Percentiles rank a stretch among this genome's conserved stretches.
phyloP scores from a whole-genome alignment of 768 basidiomycete species.

The Amanita phalloides region DNA sequence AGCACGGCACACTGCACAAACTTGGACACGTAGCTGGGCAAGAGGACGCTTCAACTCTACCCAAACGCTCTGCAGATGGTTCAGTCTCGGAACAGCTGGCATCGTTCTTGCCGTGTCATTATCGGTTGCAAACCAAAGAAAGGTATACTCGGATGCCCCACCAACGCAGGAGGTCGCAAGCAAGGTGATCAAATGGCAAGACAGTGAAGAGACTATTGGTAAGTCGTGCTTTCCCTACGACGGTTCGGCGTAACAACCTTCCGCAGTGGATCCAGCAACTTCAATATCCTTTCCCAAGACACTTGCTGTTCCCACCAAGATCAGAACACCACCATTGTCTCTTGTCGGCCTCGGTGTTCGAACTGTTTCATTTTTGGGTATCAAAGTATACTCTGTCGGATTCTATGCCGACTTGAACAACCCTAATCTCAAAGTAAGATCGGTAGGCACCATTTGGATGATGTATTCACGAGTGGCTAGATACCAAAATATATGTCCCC shows the following conservation, averaged over 20 bases:
- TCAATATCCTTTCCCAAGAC: slow-evolving; percentile 63
- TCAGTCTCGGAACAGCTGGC: not conserved
- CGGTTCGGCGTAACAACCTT: not conserved
- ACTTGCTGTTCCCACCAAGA: slow-evolving; percentile 52
- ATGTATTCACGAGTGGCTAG: slow-evolving; percentile 18
- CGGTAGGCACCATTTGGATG: not conserved
- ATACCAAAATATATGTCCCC: slow-evolving; percentile 43
- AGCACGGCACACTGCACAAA: not conserved
- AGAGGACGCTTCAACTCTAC: not conserved
- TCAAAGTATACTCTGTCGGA: slow-evolving; percentile 84
- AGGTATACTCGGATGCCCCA: slow-evolving; percentile 2
- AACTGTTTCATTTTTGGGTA: slow-evolving; percentile 78
- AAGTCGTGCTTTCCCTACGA: not conserved
- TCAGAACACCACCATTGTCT: slow-evolving; percentile 48
- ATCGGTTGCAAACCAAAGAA: not conserved
- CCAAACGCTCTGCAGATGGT: not conserved
- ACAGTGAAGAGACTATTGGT: not conserved
- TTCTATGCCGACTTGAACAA: slow-evolving; percentile 82
- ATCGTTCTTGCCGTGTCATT: not conserved
- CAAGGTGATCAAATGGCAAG: no score
- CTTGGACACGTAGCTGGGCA: not conserved
- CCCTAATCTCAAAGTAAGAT: slow-evolving; percentile 44
- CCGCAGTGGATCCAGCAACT: slow-evolving; percentile 61
- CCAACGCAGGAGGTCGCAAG: not conserved
- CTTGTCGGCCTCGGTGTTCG: slow-evolving; percentile 81